Percentiles rank a stretch among this genome's conserved stretches.
Evolutionary conservation across 2,329 filamentous ascomycete genomes (phyloP).

Genomic region (Cryphonectria naterciae): DNA sequence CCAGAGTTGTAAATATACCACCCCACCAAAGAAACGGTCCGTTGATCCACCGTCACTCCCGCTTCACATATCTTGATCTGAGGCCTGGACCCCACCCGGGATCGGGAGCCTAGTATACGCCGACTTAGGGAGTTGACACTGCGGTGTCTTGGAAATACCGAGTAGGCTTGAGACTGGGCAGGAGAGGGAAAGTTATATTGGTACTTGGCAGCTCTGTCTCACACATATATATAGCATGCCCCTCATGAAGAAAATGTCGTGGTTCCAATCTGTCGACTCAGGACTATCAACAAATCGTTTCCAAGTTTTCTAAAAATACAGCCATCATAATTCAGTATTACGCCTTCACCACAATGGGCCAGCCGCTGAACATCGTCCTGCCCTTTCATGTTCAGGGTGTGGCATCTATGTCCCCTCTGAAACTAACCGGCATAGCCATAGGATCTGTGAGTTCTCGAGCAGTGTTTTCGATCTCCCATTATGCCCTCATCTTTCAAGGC

Average conservation of each 20-base stretch:
- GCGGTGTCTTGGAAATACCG: not conserved
- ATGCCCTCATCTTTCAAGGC: not conserved
- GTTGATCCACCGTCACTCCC: not conserved
- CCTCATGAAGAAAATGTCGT: not conserved
- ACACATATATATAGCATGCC: not conserved
- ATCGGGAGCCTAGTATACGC: not conserved
- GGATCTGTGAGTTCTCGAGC: constrained; percentile 2
- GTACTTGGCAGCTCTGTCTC: not conserved
- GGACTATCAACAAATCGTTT: not conserved
- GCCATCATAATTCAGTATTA: not conserved
- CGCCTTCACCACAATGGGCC: not conserved
- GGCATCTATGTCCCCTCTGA: not conserved
- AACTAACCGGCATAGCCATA: not conserved
- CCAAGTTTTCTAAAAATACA: not conserved
- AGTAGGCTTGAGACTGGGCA: not conserved
- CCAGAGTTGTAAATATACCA: not conserved
- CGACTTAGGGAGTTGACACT: not conserved
- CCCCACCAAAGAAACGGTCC: not conserved
- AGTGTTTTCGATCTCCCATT: too few species aligned
- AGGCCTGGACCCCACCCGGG: not conserved
- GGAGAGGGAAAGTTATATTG: not conserved
- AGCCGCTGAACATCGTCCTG: not conserved
- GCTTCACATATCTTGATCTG: not conserved
- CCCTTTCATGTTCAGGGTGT: not conserved
- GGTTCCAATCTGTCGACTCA: not conserved